Evolutionary conservation across 495 filamentous ascomycete species (phyloP), one percentile per base, ranked within the genome.

Genomic region (Penicillium paxilli): DNA sequence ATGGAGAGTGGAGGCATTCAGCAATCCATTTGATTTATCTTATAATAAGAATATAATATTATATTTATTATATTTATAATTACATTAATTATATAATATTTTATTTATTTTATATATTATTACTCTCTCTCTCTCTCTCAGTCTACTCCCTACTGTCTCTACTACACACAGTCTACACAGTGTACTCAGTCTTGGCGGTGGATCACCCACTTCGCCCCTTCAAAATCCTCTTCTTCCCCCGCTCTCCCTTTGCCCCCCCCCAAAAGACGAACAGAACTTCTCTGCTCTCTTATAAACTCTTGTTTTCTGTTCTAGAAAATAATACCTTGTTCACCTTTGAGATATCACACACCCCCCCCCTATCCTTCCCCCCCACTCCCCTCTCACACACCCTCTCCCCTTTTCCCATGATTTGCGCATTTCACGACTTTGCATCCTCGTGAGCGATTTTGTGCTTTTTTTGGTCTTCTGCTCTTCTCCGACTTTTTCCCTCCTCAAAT

Each of bases 381-480:
- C 17, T 23, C 49, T 38, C 28, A 35, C 41, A 19, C 32, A 6
- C 28, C 33, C 14, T 3, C 33, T 46, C 46, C 52, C 59, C 52
- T 45, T 37, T 47, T 59, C 60, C 54, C 46, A 63, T 52, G 60
- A 56, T 26, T 49, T 45, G 55, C 45, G 57, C 51, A 16, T 42
- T 55, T 54, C 50, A 60, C 60, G 57, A 57, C 57, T 57, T 54
- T 59, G 53, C 60, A 59, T 60, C 56, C 33, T 37, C 55, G 56
- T 63, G 60, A 64, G 57, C 60, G 57, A 60, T 64, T 59, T 63
- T 52, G 54, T n/a, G n/a, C n/a, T 37, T 47, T 42, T 48, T 51
- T 48, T 48, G 52, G 28, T 22, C 41, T 40, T 44, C 38, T 42
- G 51, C 23, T 50, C 37, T 11, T 40, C 25, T 28, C 40, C 46